These are phyloP conservation scores for Pyrenula aspistea DNA, from an alignment of 495 filamentous ascomycete species.

Conservation along the genomic window DNA sequence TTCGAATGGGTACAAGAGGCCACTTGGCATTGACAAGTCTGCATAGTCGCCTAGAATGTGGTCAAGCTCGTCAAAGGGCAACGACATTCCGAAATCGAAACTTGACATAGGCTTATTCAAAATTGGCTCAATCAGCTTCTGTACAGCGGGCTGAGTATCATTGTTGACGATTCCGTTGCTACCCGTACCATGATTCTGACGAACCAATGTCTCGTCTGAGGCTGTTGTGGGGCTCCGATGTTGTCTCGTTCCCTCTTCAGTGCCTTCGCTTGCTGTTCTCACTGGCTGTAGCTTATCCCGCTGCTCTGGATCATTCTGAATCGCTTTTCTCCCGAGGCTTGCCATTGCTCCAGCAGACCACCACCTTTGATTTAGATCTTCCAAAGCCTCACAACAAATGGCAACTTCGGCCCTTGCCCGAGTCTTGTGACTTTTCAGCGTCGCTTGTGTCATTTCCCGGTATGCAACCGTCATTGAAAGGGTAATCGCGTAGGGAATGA, in stretches of 20 bases:
- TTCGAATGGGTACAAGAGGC: background rate
- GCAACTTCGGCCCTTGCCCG: constrained; percentile 50
- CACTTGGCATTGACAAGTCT: background rate
- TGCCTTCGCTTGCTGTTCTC: too few species aligned
- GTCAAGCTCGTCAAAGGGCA: background rate
- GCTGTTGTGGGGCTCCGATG: background rate
- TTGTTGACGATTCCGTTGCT: background rate
- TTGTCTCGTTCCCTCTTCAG: background rate
- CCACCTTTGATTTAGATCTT: constrained; percentile 43
- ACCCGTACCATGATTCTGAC: background rate
- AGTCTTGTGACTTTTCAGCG: constrained; percentile 46
- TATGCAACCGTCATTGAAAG: constrained; percentile 61
- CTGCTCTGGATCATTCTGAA: background rate
- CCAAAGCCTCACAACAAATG: constrained; percentile 42
- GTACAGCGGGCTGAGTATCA: background rate
- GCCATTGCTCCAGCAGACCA: constrained; percentile 52
- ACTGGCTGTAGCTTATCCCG: background rate
- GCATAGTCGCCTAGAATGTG: background rate
- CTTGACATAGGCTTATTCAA: background rate
- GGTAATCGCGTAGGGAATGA: constrained; percentile 56
- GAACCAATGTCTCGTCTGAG: background rate
- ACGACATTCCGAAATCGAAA: background rate
- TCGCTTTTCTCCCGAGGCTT: constrained; percentile 34
- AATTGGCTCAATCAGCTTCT: background rate
- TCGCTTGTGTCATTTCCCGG: constrained; percentile 56